Evolutionary conservation across 768 basidiomycete genomes (phyloP), one percentile per base, ranked within the genome.

Genomic region (Paxillus involutus): DNA sequence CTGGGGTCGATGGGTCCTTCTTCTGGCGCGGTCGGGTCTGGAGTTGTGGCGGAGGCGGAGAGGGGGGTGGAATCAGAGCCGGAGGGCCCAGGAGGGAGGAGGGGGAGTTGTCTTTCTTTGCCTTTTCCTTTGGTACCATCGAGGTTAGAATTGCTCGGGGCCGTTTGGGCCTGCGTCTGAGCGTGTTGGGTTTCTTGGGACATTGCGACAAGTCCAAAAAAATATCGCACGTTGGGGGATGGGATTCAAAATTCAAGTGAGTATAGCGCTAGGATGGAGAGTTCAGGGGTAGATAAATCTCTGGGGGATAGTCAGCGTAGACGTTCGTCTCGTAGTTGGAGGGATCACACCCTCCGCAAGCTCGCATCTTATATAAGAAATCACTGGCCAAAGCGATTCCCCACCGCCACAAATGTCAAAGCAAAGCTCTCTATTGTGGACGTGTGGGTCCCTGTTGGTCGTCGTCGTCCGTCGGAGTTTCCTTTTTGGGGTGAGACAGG

Each of bases 121-220:
- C 52, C 40, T 49, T 53, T 53, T 19, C 47, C 47, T 26, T 53
- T 53, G 47, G 14, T n/a, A 45, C 7, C 16, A 9, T 45, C 44
- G 29, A 45, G 13, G 44, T 30, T 30, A 21, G 44, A 45, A 16
- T 29, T n/a, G 44, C 6, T 26, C 44, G 11, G 6, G 14, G 6
- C 14, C 3, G 3, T 44, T 11, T 44, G 43, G 43, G 7, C 6
- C 13, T 44, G 43, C 19, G 43, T 8, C 0, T 44, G 43, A 44
- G 24, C 21, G 14, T 12, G 43, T 14, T 14, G 24, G 7, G 12
- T 44, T 26, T 44, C 21, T 21, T 21, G 24, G 44, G 16, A 45
- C 44, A 45, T 45, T 32, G 24, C 43, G 16, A 10, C 13, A 5
- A 11, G 19, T 9, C 14, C 8, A 14, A 44, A 14, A 44, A 39